Evolutionary conservation across 306 rosid genomes (phyloP), one percentile per base, ranked within the genome.

Genomic region (Cyamopsis tetragonoloba): DNA sequence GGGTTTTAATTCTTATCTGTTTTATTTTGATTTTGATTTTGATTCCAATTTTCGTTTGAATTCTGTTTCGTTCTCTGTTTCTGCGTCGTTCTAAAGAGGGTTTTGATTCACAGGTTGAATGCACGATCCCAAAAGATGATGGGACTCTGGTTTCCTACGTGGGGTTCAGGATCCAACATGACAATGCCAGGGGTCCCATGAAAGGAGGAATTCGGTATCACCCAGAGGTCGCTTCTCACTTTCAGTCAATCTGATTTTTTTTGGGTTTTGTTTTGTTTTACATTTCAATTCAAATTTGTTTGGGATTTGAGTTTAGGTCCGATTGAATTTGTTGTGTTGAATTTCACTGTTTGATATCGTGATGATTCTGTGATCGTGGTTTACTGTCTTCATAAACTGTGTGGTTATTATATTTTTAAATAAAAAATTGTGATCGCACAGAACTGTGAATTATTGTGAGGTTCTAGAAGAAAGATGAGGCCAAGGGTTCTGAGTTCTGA

Each of bases 101-200:
- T 63, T 50, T 39, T 66, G 37, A 39, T 78, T 70, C 6, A 42
- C 68, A 88, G 96, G 96, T 88, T 60, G 96, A 88, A 55, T 88
- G 96, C 26, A 88, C 88, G 24, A 88, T 88, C 49, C 89, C 96
- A 1, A 88, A 78, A 49, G 92, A 86, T 56, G 92, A 86, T 76
- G 96, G 92, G 11, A 88, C 77, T 71, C 70, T 88, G 39, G 92
- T 14, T 47, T 84, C 92, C 1, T 88, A 83, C 59, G 86, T 88
- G 13, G 96, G 96, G 28, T 88, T 84, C 28, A 84, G 96, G 76
- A 67, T 88, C 50, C 96, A 88, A 47, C 96, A 88, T 66, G 96
- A 88, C 72, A 88, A 88, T 79, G 88, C 96, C 71, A 89, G 89
- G 49, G 96, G 96, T 24, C 96, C 96, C 7, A 88, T 88, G 96